These are phyloP conservation scores for Anacardium occidentale DNA, from an alignment of 345 rosid genomes.

Conservation along the genomic window DNA sequence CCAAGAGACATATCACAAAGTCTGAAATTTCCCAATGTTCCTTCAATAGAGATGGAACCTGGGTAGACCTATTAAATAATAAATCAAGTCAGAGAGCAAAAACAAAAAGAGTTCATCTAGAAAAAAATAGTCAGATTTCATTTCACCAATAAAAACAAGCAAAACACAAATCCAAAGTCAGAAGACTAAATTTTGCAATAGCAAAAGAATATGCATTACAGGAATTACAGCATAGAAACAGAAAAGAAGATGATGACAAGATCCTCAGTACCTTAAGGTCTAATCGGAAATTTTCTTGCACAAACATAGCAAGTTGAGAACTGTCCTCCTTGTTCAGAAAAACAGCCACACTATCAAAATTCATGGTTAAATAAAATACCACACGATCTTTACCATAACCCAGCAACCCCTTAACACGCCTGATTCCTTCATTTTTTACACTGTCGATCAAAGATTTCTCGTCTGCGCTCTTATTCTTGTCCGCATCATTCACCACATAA, in stretches of 20 bases:
- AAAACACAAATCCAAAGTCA: slow-evolving; percentile 9
- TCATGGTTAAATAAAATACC: slow-evolving; percentile 82
- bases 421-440: slow-evolving; percentile 66
- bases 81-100: slow-evolving; percentile 28
- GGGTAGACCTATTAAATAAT: slow-evolving; percentile 70
- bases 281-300: slow-evolving; percentile 86
- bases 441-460: slow-evolving; percentile 47
- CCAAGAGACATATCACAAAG: slow-evolving; percentile 90
- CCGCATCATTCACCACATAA: slow-evolving; percentile 32
- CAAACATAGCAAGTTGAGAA: slow-evolving; percentile 92
- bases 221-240: not conserved
- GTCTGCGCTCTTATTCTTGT: slow-evolving; percentile 35
- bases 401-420: slow-evolving; percentile 79
- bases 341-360: slow-evolving; percentile 82
- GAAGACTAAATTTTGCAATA: not conserved
- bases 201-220: not conserved
- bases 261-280: slow-evolving; percentile 71
- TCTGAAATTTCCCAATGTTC: slow-evolving; percentile 92
- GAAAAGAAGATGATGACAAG: slow-evolving; percentile 10
- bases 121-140: slow-evolving; percentile 8
- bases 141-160: slow-evolving; percentile 10
- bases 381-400: slow-evolving; percentile 96
- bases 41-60: slow-evolving; percentile 82
- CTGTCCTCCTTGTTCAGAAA: slow-evolving; percentile 96
- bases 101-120: slow-evolving; percentile 10